A percentile compares a stretch with the other conserved stretches of the same genome.
phyloP scores from a whole-genome alignment of 2,329 filamentous ascomycete genomes.

The Graphilbum fragrans region DNA sequence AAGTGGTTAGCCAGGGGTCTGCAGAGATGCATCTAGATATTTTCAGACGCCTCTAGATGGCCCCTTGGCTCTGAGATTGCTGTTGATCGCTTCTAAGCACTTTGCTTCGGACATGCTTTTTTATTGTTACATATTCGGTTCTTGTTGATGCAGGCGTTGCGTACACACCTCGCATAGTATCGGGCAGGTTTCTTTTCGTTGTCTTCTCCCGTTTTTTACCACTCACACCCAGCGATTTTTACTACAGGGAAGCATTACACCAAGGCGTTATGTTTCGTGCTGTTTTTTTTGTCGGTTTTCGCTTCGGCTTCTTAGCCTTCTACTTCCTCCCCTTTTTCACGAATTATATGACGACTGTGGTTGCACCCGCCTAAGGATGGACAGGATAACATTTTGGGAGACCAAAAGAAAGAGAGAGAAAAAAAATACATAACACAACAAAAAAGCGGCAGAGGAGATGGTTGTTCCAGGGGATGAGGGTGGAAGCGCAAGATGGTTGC shows the following conservation, averaged over 20 bases:
- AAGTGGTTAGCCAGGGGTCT: constrained; percentile 21
- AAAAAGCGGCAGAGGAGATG: too few species aligned
- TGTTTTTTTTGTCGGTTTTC: constrained; percentile 1
- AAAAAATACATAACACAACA: too few species aligned
- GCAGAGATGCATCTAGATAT: too few species aligned
- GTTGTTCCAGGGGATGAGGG: too few species aligned
- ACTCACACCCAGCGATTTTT: background rate
- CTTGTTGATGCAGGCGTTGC: too few species aligned
- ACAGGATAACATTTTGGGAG: background rate
- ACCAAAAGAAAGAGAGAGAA: background rate
- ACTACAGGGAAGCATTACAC: constrained; percentile 6
- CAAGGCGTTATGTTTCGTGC: constrained; percentile 6
- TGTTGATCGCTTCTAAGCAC: too few species aligned
- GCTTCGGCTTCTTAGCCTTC: background rate
- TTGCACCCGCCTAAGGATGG: background rate
- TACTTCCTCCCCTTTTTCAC: background rate
- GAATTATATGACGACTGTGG: background rate
- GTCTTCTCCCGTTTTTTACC: background rate
- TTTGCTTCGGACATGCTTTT: too few species aligned
- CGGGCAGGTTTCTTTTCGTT: background rate
- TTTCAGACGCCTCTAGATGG: too few species aligned
- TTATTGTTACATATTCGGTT: too few species aligned
- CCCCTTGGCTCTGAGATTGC: too few species aligned
- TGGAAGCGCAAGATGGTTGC: too few species aligned
- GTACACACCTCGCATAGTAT: too few species aligned